Base-by-base conservation (phyloP, 768 basidiomycete species). In the Porpolomopsis calyptriformis region DNA sequence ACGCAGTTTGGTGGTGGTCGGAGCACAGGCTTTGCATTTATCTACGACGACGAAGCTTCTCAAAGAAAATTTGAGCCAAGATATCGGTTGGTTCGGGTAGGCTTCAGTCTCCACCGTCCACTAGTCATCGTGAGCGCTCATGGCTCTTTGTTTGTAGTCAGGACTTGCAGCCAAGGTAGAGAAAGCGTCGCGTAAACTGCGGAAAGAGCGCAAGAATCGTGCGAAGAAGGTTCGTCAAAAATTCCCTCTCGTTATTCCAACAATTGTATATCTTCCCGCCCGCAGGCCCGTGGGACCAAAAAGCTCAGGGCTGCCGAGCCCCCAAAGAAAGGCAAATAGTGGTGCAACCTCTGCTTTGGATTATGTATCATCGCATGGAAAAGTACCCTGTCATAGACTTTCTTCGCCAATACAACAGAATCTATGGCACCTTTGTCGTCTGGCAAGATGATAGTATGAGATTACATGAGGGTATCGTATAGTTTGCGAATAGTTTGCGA, bases 131-230 rank as follows among this genome's bases (percentile, higher is more conserved):
- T 4, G 24, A 40, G 39, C 16, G 33, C 29, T 55, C 41, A 34
- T 35, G 26, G 24, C 18, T 39, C 16, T 33, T 37, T 47, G 16
- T 22, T 38, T 43, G 16, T 52, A 90, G 88, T 77, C 73, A 53
- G 83, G 85, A 43, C 63, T 91, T 40, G 62, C 57, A 26, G 48
- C 73, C 52, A 96, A 97, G 73, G 81, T 84, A 52, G 87, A 90
- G 35, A 90, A 84, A 68, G 72, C 94, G 45, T 91, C 90, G 53
- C 85, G 96, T 61, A 98, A 98, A 68, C 81, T 98, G 68, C 85
- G 96, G 69, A 97, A 98, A 75, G 94, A 98, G 76, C 82, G 96
- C 60, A 99, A 99, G 80, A 99, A 99, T 73, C 83, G 94, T 64
- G 79, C 86, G 52, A 99, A 99, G 86, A 98, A 97, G 83, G 93